These are phyloP conservation scores for Hygrophoropsis aurantiaca DNA, from an alignment of 768 basidiomycete species.

Conservation along the genomic window DNA sequence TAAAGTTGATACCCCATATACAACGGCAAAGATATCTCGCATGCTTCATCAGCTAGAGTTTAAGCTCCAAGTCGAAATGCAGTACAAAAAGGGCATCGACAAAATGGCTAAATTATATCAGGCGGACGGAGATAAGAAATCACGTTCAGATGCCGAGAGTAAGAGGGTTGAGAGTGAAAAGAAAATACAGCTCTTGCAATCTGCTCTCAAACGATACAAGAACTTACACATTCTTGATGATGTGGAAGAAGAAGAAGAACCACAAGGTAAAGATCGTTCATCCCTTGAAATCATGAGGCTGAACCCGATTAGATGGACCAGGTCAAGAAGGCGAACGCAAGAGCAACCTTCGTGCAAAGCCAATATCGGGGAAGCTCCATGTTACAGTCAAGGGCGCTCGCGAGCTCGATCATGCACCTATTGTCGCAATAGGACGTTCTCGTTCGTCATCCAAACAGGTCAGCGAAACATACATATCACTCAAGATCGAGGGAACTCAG, in stretches of 20 bases:
- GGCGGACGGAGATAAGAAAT: conserved; percentile 96
- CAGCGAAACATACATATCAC: conserved; percentile 84
- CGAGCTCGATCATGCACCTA: conserved; percentile 92
- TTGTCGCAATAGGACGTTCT: conserved; percentile 54
- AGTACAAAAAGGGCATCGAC: conserved; percentile 97
- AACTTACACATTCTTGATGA: conserved; percentile 92
- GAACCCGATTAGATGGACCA: conserved; percentile 37
- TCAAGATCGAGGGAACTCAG: conserved; percentile 96
- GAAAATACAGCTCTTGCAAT: conserved; percentile 91
- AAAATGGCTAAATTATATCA: conserved; percentile 98
- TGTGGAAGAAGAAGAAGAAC: conserved; percentile 83
- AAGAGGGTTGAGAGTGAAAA: conserved; percentile 94
- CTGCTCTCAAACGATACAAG: conserved; percentile 95
- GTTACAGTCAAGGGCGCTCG: conserved; percentile 88
- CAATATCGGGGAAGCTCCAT: conserved; percentile 88
- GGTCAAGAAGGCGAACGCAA: conserved; percentile 83
- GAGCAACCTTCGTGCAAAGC: conserved; percentile 90
- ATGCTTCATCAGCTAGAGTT: conserved; percentile 99
- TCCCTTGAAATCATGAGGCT: neutral
- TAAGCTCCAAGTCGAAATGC: conserved; percentile 97
- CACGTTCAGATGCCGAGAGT: conserved; percentile 87
- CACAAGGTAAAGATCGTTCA: conserved; percentile 40
- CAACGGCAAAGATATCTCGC: conserved; percentile 91
- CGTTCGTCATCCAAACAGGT: conserved; percentile 79
- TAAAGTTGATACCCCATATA: conserved; percentile 96